These are phyloP conservation scores for Psilocybe sp. DNA, from an alignment of 768 basidiomycete species.

Conservation along the genomic window DNA sequence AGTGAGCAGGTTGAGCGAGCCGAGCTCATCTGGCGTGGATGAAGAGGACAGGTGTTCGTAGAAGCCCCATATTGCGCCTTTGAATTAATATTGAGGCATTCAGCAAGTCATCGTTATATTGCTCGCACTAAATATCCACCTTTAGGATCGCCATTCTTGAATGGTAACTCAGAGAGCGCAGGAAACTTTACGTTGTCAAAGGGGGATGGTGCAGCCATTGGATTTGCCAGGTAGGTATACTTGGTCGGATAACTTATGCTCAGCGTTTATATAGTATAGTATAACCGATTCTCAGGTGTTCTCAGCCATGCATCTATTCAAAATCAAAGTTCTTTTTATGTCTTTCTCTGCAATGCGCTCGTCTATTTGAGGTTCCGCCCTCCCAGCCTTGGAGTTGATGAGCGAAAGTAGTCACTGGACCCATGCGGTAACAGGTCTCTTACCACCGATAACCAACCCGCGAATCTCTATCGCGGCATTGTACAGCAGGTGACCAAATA, in stretches of 20 bases:
- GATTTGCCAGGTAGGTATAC: too few relatives aligned
- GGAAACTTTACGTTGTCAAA: conserved; percentile 21
- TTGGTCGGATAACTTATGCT: too few relatives aligned
- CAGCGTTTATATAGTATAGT: too few relatives aligned
- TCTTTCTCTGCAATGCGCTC: too few relatives aligned
- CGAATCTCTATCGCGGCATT: conserved; percentile 35
- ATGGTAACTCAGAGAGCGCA: conserved; percentile 16
- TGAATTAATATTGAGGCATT: not conserved
- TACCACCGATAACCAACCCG: conserved; percentile 41
- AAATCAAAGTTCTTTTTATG: too few relatives aligned
- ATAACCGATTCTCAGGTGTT: too few relatives aligned
- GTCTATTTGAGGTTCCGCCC: too few relatives aligned
- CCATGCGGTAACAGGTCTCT: conserved; percentile 5
- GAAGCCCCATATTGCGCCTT: conserved; percentile 24
- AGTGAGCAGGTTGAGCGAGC: conserved; percentile 21
- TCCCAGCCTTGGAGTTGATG: too few relatives aligned
- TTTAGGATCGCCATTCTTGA: conserved; percentile 17
- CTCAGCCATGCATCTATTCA: too few relatives aligned
- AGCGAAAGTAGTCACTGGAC: too few relatives aligned
- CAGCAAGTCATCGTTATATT: not conserved
- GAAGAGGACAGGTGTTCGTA: conserved; percentile 20
- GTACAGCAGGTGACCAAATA: too few relatives aligned
- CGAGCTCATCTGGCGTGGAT: conserved; percentile 16
- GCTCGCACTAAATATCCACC: conserved; percentile 8
- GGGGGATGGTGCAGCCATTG: conserved; percentile 15